Conservation (phyloP, 139 green algal genomes). For the Limnomonas spitsbergensis region DNA sequence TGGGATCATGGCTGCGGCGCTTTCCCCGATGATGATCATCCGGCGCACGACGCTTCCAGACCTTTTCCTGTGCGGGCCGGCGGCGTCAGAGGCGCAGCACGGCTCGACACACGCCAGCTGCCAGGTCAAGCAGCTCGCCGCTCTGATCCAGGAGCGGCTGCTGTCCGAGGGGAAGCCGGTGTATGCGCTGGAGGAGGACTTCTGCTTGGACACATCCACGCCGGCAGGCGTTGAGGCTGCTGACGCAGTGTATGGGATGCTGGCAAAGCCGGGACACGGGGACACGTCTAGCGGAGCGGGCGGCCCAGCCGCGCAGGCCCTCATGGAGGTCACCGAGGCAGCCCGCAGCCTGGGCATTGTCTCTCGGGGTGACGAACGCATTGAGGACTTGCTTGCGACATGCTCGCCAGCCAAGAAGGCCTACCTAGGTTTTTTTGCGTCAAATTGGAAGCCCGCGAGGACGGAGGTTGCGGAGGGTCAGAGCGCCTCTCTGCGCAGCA, state of each 20-base stretch:
- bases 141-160: neutral
- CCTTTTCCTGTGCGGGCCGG: neutral
- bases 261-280: neutral
- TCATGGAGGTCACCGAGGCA: neutral
- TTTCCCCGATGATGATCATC: constrained; percentile 13
- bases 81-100: neutral
- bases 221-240: neutral
- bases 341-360: neutral
- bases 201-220: neutral
- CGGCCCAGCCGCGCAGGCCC: neutral
- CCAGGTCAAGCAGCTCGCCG: constrained; percentile 1
- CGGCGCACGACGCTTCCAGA: neutral
- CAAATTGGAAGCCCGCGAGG: neutral
- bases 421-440: constrained; percentile 7
- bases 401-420: neutral
- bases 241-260: neutral
- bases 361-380: neutral
- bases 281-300: neutral
- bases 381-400: neutral
- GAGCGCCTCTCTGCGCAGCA: neutral
- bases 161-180: neutral
- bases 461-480: neutral
- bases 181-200: constrained; percentile 14
- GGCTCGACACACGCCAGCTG: neutral
- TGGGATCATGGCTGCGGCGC: neutral